A percentile compares a stretch with the other conserved stretches of the same genome.
These are phyloP conservation scores for Curvularia spicifera DNA, from an alignment of 2,329 filamentous ascomycete genomes.

Conservation along the genomic window DNA sequence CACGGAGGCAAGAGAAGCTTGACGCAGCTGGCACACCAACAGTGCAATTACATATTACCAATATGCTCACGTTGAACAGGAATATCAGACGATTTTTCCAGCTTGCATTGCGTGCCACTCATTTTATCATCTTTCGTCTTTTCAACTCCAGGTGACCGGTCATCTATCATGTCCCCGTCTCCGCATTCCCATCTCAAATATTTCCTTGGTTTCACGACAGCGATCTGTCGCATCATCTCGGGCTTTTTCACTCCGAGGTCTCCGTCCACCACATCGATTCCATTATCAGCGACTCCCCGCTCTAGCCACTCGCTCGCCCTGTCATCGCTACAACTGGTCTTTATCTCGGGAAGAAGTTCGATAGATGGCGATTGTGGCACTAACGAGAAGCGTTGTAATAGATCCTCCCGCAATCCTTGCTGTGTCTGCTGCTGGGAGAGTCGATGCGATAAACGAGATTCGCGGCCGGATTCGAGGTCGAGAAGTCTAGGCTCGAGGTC, in stretches of 20 bases:
- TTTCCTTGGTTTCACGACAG: constrained; percentile 7
- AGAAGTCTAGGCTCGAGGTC: constrained; percentile 1
- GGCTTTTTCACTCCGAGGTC: constrained; percentile 11
- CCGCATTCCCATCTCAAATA: constrained; percentile 14
- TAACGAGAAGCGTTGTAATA: constrained; percentile 15
- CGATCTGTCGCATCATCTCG: constrained; percentile 5
- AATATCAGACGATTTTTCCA: neutral
- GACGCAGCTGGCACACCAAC: neutral
- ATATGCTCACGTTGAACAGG: neutral
- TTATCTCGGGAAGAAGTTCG: constrained; percentile 20
- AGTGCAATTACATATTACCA: neutral
- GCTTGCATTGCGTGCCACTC: neutral
- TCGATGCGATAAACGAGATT: constrained; percentile 12
- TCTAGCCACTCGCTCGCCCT: constrained; percentile 29
- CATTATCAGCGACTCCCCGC: constrained; percentile 11
- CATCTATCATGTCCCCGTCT: neutral
- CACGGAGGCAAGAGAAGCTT: neutral
- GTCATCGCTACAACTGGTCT: constrained; percentile 19
- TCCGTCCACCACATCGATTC: constrained; percentile 7
- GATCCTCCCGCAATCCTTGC: constrained; percentile 12
- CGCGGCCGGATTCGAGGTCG: constrained; percentile 8
- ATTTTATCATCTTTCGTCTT: neutral
- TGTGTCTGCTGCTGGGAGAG: constrained; percentile 12
- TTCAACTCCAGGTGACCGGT: neutral
- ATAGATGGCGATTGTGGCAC: constrained; percentile 15